Conservation (phyloP, 371 early-diverging fungal genomes). For the Mucor velutinosus region DNA sequence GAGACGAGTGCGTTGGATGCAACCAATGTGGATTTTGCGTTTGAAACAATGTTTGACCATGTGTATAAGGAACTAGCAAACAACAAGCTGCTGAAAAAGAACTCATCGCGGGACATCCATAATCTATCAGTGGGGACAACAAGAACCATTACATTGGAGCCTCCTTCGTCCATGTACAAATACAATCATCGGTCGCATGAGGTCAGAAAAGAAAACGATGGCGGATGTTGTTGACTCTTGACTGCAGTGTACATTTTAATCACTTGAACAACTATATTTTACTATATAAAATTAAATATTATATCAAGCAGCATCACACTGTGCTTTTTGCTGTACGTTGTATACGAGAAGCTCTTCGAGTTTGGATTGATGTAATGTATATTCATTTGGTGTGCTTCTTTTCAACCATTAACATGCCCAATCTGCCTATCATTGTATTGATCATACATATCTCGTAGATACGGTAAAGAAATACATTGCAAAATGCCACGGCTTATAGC, state of each 20-base stretch:
- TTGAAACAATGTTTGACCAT: conserved; percentile 43
- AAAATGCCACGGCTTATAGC: no score
- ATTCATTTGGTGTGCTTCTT: no score
- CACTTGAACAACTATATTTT: no score
- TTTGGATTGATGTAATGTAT: no score
- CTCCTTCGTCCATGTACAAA: conserved; percentile 14
- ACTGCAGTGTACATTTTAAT: not conserved
- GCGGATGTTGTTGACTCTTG: not conserved
- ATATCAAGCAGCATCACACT: no score
- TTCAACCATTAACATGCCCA: no score
- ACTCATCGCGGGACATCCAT: conserved; percentile 5
- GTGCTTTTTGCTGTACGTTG: no score
- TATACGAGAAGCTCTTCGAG: no score
- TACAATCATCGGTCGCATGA: conserved; percentile 7
- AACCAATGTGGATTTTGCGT: conserved; percentile 81
- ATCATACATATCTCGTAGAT: no score
- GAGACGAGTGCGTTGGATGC: conserved; percentile 94
- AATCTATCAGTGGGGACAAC: conserved; percentile 8
- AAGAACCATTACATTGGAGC: conserved; percentile 10
- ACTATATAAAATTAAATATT: no score
- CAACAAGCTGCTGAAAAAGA: conserved; percentile 16
- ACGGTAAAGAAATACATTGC: no score
- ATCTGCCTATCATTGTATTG: no score
- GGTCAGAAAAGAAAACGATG: not conserved
- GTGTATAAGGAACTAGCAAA: conserved; percentile 20